phyloP scores from a whole-genome alignment of 305 asterid species.

The Fraxinus floribunda region DNA sequence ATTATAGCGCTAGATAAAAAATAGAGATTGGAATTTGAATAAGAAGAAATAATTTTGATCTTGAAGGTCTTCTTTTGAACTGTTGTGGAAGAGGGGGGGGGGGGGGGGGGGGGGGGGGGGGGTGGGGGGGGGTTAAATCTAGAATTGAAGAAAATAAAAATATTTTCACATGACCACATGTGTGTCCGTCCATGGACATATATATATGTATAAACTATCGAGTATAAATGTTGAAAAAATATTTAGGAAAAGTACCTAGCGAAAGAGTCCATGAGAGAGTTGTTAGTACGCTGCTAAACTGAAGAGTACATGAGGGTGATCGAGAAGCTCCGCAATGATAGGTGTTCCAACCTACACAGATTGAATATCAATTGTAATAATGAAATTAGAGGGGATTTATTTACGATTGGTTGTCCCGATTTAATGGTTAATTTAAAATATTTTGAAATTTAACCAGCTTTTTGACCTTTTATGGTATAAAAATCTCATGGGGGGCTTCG shows the following conservation, averaged over 20 bases:
- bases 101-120: no score
- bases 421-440: not conserved
- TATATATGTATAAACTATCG: no score
- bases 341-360: not conserved
- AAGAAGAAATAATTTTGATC: no score
- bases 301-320: no score
- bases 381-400: not conserved
- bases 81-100: no score
- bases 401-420: not conserved
- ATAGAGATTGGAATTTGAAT: no score
- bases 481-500: not conserved
- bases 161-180: no score
- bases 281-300: not conserved
- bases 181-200: no score
- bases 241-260: not conserved
- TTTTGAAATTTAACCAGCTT: conserved; percentile 14
- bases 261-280: not conserved
- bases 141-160: no score
- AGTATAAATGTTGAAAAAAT: not conserved
- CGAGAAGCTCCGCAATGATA: not conserved
- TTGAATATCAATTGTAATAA: not conserved
- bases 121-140: no score
- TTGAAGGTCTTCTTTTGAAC: no score
- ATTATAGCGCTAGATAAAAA: no score
- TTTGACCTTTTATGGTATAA: conserved; percentile 11